phyloP scores from a whole-genome alignment of 495 filamentous ascomycete species.

The Glonium stellatum region DNA sequence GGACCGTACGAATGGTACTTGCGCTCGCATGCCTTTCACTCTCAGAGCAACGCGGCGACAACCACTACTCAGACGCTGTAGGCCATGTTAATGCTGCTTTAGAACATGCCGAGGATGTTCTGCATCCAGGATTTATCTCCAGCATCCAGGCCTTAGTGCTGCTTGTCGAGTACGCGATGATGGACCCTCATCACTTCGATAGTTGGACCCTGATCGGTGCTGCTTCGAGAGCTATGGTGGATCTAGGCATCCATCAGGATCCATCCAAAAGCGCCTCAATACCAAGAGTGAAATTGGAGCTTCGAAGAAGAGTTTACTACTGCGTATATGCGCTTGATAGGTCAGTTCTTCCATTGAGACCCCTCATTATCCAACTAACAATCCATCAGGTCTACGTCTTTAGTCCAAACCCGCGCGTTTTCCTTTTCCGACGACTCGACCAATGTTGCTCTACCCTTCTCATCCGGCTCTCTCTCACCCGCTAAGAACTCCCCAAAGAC shows the following conservation, averaged over 20 bases:
- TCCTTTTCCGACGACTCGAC: slow-evolving; percentile 88
- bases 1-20: slow-evolving; percentile 81
- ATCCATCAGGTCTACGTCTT: slow-evolving; percentile 60
- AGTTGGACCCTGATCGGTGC: slow-evolving; percentile 87
- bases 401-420: slow-evolving; percentile 72
- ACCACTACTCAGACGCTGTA: slow-evolving; percentile 56
- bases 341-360: slow-evolving; percentile 41
- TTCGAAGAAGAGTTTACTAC: slow-evolving; percentile 73
- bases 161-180: slow-evolving; percentile 77
- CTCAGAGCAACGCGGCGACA: slow-evolving; percentile 60
- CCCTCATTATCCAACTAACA: slow-evolving; percentile 13
- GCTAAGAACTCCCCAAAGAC: slow-evolving; percentile 35
- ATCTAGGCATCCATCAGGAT: slow-evolving; percentile 86
- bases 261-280: slow-evolving; percentile 58
- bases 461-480: slow-evolving; percentile 31
- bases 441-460: slow-evolving; percentile 54
- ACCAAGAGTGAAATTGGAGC: slow-evolving; percentile 59
- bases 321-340: slow-evolving; percentile 82
- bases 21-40: slow-evolving; percentile 68
- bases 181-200: slow-evolving; percentile 83
- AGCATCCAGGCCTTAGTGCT: slow-evolving; percentile 81
- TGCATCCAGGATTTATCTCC: slow-evolving; percentile 71
- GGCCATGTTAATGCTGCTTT: slow-evolving; percentile 64
- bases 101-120: slow-evolving; percentile 66
- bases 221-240: slow-evolving; percentile 73